A percentile compares a stretch with the other conserved stretches of the same genome.
Conservation (phyloP, 208 protist genomes). For the Histomonas meleagridis region DNA sequence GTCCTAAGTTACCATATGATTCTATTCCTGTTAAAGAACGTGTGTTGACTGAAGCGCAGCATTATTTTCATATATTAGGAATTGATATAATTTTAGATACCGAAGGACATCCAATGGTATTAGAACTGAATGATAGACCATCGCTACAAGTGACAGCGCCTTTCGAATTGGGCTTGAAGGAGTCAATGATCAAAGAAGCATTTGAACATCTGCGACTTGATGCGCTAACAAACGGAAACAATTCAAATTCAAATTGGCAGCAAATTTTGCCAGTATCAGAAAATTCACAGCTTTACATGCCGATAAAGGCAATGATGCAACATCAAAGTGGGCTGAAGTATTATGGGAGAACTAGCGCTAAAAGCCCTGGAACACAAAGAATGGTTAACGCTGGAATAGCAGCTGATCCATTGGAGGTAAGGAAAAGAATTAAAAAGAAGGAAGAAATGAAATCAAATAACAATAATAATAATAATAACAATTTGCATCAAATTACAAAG, state of each 20-base stretch:
- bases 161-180: neutral
- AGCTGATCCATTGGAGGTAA: no score
- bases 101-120: neutral
- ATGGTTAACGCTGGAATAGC: neutral
- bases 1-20: no score
- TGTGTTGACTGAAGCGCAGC: neutral
- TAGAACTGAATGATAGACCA: constrained; percentile 2
- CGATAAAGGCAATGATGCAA: neutral
- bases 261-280: neutral
- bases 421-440: no score
- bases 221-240: neutral
- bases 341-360: neutral
- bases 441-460: no score
- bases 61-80: neutral
- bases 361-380: neutral
- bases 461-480: no score
- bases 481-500: no score
- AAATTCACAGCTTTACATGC: no score
- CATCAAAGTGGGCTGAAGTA: neutral
- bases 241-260: neutral
- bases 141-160: neutral
- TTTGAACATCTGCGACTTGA: neutral
- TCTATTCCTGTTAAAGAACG: no score
- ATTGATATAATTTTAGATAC: constrained; percentile 31
- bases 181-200: neutral